phyloP scores from a whole-genome alignment of 495 filamentous ascomycete species.

The Pseudomonodictys pantanalensis region DNA sequence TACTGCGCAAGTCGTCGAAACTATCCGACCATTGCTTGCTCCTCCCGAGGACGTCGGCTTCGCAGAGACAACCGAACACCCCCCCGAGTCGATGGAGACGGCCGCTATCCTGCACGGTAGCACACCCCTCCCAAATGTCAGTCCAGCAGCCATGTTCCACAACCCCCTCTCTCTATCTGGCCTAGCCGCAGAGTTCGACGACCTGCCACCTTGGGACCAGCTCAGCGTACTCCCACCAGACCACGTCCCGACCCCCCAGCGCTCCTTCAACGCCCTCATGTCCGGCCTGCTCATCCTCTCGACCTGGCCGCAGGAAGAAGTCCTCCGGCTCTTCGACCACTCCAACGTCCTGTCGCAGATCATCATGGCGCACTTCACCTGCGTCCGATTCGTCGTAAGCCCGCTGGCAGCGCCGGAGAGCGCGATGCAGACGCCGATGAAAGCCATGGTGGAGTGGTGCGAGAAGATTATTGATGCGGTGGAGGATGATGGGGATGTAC shows the following conservation, averaged over 20 bases:
- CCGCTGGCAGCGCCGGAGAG: constrained; percentile 10
- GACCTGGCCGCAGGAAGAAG: constrained; percentile 8
- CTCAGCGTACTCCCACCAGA: background rate
- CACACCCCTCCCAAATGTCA: background rate
- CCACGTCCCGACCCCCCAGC: background rate
- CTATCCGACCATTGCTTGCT: background rate
- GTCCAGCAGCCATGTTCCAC: background rate
- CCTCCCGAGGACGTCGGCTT: background rate
- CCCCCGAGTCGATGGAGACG: background rate
- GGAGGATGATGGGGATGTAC: constrained; percentile 30
- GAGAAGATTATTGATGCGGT: constrained; percentile 9
- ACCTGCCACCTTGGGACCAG: background rate
- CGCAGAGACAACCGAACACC: background rate
- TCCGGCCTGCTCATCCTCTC: constrained; percentile 6
- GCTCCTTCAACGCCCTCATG: constrained; percentile 6
- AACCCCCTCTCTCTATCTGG: background rate
- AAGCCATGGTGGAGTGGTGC: constrained; percentile 14
- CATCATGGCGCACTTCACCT: constrained; percentile 18
- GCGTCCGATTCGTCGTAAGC: constrained; percentile 5
- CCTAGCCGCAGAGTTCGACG: background rate
- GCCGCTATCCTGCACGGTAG: background rate
- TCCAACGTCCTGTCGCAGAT: constrained; percentile 1
- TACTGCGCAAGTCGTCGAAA: constrained; percentile 4
- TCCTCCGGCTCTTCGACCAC: constrained; percentile 3
- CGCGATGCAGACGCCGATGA: constrained; percentile 8